Percentiles rank a stretch among this genome's conserved stretches.
These are phyloP conservation scores for Fusarium secorum DNA, from an alignment of 2,329 filamentous ascomycete genomes.

Conservation along the genomic window DNA sequence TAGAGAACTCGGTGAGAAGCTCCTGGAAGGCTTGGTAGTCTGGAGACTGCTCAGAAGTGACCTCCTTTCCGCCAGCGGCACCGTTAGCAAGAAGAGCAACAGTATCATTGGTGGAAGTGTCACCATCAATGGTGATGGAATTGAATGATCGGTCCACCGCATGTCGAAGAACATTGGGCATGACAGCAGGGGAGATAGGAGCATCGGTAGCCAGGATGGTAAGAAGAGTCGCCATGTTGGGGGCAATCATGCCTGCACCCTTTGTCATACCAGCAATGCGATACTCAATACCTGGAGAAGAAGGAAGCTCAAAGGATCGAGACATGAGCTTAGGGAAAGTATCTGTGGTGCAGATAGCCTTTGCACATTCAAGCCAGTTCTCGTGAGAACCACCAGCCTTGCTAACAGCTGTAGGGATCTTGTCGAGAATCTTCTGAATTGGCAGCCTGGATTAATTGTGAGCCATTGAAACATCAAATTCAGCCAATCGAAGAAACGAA, in stretches of 20 bases:
- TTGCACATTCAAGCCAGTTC: conserved; percentile 86
- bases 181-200: conserved; percentile 72
- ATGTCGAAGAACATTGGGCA: conserved; percentile 74
- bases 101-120: conserved; percentile 97
- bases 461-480: conserved; percentile 1
- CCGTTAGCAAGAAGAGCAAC: conserved; percentile 95
- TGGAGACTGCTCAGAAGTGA: conserved; percentile 60
- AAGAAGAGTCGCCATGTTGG: conserved; percentile 97
- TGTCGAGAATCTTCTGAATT: conserved; percentile 85
- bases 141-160: conserved; percentile 91
- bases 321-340: conserved; percentile 97
- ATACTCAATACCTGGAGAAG: conserved; percentile 78
- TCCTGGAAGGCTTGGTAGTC: conserved; percentile 77
- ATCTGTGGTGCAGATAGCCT: conserved; percentile 96
- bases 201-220: conserved; percentile 93
- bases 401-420: conserved; percentile 78
- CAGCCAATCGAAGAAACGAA: conserved; percentile 45
- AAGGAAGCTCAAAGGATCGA: conserved; percentile 82
- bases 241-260: conserved; percentile 98
- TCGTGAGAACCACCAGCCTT: conserved; percentile 78
- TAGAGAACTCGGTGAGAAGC: conserved; percentile 79
- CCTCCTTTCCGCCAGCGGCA: conserved; percentile 76
- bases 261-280: conserved; percentile 94
- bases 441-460: conserved; percentile 67
- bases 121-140: conserved; percentile 94